Evolutionary conservation across 2,329 filamentous ascomycete genomes (phyloP).

Genomic region (Fusarium sp.): DNA sequence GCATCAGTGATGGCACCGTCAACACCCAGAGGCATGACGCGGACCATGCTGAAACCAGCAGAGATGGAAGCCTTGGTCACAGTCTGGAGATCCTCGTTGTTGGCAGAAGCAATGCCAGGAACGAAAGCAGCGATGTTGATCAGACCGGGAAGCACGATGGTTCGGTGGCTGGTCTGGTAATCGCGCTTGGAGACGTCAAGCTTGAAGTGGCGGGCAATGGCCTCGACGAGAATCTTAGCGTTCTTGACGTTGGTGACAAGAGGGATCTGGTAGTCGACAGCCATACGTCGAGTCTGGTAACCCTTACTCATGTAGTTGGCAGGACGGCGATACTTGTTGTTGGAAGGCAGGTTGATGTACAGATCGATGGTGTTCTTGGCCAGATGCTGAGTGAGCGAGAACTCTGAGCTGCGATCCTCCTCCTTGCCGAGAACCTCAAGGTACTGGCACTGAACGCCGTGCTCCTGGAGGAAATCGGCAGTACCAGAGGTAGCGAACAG

Average conservation of each 20-base stretch:
- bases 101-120: conserved; percentile 74
- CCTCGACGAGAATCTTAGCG: conserved; percentile 96
- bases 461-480: conserved; percentile 94
- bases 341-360: conserved; percentile 99
- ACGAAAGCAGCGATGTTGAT: conserved; percentile 87
- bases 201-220: conserved; percentile 88
- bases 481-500: conserved; percentile 97
- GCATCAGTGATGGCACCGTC: conserved; percentile 80
- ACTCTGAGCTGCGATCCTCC: conserved; percentile 92
- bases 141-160: conserved; percentile 78
- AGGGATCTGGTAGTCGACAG: conserved; percentile 96
- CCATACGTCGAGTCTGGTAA: conserved; percentile 96
- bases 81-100: conserved; percentile 75
- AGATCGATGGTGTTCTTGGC: conserved; percentile 98
- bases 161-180: conserved; percentile 90
- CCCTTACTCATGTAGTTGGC: conserved; percentile 99
- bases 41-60: conserved; percentile 83
- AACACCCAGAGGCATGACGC: conserved; percentile 80
- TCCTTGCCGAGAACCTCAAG: conserved; percentile 86
- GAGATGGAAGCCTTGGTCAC: conserved; percentile 81
- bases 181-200: conserved; percentile 86
- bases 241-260: conserved; percentile 99
- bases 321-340: conserved; percentile 94
- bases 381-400: conserved; percentile 95
- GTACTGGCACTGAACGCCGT: conserved; percentile 92